Conservation (phyloP, 2,329 filamentous ascomycete species). For the Hortaea sp. region DNA sequence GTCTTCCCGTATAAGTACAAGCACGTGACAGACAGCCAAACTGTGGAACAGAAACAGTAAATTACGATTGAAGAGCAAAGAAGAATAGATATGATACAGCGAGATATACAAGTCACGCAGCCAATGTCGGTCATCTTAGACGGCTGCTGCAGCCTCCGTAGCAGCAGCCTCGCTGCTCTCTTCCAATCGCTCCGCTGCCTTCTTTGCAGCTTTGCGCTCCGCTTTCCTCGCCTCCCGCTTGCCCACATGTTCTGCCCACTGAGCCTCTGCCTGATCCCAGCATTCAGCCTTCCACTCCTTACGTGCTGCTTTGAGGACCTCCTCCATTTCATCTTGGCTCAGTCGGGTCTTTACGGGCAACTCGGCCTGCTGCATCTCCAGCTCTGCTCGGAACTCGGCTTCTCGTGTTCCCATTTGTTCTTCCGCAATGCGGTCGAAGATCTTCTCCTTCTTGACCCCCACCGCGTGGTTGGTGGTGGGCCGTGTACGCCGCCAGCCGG, state of each 20-base stretch:
- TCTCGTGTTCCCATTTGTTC: background rate
- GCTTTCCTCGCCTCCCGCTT: background rate
- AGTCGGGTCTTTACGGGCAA: background rate
- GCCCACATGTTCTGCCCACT: background rate
- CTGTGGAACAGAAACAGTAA: too few species aligned
- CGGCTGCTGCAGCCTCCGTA: too few species aligned
- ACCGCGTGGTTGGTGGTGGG: background rate
- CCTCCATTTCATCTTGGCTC: background rate
- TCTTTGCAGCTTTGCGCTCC: background rate
- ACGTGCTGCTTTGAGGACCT: background rate
- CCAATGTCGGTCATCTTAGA: too few species aligned
- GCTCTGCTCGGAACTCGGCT: background rate
- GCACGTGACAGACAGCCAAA: too few species aligned
- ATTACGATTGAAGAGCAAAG: too few species aligned
- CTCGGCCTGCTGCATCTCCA: background rate
- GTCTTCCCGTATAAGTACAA: too few species aligned
- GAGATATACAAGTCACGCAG: too few species aligned
- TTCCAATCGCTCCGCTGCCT: background rate
- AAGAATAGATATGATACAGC: too few species aligned
- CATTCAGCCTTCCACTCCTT: background rate
- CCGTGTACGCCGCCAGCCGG: conserved; percentile 20
- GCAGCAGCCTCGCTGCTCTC: background rate
- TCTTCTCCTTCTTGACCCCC: background rate
- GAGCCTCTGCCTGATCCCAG: background rate
- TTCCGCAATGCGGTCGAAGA: background rate